These are phyloP conservation scores for Fusarium newnesense DNA, from an alignment of 2,329 filamentous ascomycete genomes.

Conservation along the genomic window DNA sequence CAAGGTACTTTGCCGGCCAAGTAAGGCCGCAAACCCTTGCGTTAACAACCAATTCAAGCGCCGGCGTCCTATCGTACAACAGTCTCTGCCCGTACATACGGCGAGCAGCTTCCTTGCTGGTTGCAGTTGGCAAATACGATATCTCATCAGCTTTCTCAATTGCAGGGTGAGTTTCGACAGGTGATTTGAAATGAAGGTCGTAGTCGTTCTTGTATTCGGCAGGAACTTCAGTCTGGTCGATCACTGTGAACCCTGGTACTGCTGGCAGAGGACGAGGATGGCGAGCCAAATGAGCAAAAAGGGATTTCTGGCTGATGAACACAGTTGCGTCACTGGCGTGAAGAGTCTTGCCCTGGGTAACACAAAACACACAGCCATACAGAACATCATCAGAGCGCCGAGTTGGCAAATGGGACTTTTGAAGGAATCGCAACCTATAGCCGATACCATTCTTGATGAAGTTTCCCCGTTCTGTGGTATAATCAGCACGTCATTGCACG, in stretches of 20 bases:
- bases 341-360: slow-evolving; percentile 59
- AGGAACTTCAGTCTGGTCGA: slow-evolving; percentile 57
- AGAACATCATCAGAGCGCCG: slow-evolving; percentile 62
- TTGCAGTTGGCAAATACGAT: slow-evolving; percentile 55
- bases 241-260: slow-evolving; percentile 59
- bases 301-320: slow-evolving; percentile 63
- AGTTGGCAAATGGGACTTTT: slow-evolving; percentile 64
- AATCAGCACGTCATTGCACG: slow-evolving; percentile 16
- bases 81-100: slow-evolving; percentile 58
- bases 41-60: slow-evolving; percentile 59
- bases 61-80: slow-evolving; percentile 56
- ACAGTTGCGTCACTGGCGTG: slow-evolving; percentile 67
- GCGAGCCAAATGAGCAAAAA: slow-evolving; percentile 64
- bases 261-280: slow-evolving; percentile 64
- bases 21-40: slow-evolving; percentile 61
- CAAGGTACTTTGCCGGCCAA: slow-evolving; percentile 62
- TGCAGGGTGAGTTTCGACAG: slow-evolving; percentile 55
- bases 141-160: slow-evolving; percentile 55
- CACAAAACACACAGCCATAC: slow-evolving; percentile 66
- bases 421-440: slow-evolving; percentile 65
- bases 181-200: slow-evolving; percentile 60
- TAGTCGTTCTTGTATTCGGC: slow-evolving; percentile 58
- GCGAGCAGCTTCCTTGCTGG: slow-evolving; percentile 59
- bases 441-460: slow-evolving; percentile 57
- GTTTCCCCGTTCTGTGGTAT: slow-evolving; percentile 56